Evolutionary conservation across 208 protist species (phyloP), one percentile per base, ranked within the genome.

Genomic region (Acanthamoeba royreba): DNA sequence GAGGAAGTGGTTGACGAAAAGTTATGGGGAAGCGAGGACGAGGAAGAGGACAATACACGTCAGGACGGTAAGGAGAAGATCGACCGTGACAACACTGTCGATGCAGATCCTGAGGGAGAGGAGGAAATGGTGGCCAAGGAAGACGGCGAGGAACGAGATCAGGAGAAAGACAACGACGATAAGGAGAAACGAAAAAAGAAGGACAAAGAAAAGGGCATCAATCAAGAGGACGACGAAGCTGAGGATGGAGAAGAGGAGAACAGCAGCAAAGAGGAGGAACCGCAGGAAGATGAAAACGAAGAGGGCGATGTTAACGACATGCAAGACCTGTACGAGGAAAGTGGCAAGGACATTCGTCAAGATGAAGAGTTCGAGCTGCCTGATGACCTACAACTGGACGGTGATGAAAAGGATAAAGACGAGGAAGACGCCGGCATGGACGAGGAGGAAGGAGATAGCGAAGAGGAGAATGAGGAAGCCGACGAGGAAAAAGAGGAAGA

Each of bases 131-230:
- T 94, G 8, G 88, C 74, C 88, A 88, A 96, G n/a, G 87, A 96
- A 53, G 88, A 97, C 52, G 87, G 96, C 19, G 25, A 96, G 97
- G 43, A 97, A 97, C 86, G 96, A 97, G 93, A 97, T 97, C 96
- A 96, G 96, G 94, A 98, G 97, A 79, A 96, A 98, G 81, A 96
- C 96, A 13, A 97, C 96, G 8, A 97, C 95, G 38, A 99, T 96
- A 94, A 93, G 4, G 61, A 86, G 47, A 66, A 46, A 25, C 53
- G 53, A 46, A 63, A 93, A 13, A 45, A 58, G 31, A 31, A 85
- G 47, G 33, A 86, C 42, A 33, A 93, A 4, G n/a, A 93, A 69
- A 81, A 81, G 46, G 55, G 15, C 35, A 77, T 98, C 94, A 95
- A 95, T 9, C 97, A 97, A 4, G 96, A 98, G 40, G 98, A 98